Evolutionary conservation across 495 filamentous ascomycete genomes (phyloP), one percentile per base, ranked within the genome.

Genomic region (Lasiosphaeria miniovina): DNA sequence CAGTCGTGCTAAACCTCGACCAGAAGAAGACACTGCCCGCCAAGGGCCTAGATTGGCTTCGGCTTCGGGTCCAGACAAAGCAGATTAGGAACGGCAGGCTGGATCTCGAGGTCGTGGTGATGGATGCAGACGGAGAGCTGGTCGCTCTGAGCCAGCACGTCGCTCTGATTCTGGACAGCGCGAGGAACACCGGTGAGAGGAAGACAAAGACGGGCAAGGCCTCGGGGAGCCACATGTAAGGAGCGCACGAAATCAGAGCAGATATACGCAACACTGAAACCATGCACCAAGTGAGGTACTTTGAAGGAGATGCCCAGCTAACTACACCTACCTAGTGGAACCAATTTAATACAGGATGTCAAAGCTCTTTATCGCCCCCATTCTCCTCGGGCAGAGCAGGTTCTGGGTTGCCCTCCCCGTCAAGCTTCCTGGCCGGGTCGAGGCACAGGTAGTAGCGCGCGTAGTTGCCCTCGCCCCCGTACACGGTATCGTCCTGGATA

Each of bases 1-100:
- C 90, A 3, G 72, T 94, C 14, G 77, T 87, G 24, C 71, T 91
- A 70, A 86, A 84, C 61, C 60, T 90, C 33, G 87, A 90, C 61
- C 71, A 87, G 52, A 90, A 90, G 74, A 84, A 82, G 64, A 65
- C 71, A 14, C 70, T 90, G 49, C 85, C 85, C 6, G 68, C 70
- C 14, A 74, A 74, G 33, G 86, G 87, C 0, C 81, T 80, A 43
- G 79, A 88, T 62, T 90, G 87, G 87, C 65, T 92, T 52, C 86
- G 82, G 66, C 74, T 79, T 56, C 77, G 87, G 40, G 71, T 85
- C 8, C 71, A 77, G 40, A 77, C 79, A 0, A 87, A 83, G 70
- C 70, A 77, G 72, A 82, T 90, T 31, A 72, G 75, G 46, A 79
- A 85, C 60, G 88, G 88, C 4, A 69, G 86, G 57, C 82, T 86